These are phyloP conservation scores for Coemansia sp. DNA, from an alignment of 192 early-diverging fungal species.

Conservation along the genomic window DNA sequence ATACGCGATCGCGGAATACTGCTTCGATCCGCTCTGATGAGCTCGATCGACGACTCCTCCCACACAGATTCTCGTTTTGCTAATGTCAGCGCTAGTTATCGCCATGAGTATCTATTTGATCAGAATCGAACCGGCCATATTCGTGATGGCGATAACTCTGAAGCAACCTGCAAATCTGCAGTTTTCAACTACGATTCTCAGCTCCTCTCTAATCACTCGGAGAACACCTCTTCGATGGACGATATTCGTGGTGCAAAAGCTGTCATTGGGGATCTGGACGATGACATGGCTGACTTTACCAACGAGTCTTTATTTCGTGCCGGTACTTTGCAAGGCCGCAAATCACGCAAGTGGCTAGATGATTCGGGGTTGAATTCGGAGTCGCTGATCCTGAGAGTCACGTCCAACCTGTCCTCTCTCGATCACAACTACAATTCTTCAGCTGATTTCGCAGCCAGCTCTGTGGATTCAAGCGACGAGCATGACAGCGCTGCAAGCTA, in stretches of 20 bases:
- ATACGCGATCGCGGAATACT: constrained; percentile 51
- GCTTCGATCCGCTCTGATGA: constrained; percentile 44
- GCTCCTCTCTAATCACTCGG: not conserved
- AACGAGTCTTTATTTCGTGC: constrained; percentile 16
- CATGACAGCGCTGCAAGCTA: not conserved
- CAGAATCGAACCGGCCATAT: not conserved
- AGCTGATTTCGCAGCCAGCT: constrained; percentile 2
- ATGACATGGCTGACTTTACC: constrained; percentile 24
- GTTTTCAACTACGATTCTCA: not conserved
- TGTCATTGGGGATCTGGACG: constrained; percentile 13
- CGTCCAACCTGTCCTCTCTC: not conserved
- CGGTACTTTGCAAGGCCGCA: constrained; percentile 2
- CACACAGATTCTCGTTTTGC: not conserved
- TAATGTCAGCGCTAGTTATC: not conserved
- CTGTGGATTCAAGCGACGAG: not conserved
- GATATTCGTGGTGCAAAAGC: constrained; percentile 37
- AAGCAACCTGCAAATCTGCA: not conserved
- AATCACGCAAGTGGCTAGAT: not conserved
- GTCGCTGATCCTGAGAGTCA: not conserved
- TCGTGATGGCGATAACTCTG: not conserved
- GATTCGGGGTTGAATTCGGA: not conserved
- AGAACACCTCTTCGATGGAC: constrained; percentile 18
- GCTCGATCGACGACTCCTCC: constrained; percentile 4
- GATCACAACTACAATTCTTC: not conserved
- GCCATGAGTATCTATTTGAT: not conserved